Base-by-base conservation (phyloP, 495 filamentous ascomycete species). In the Penicillium cosmopolitanum region DNA sequence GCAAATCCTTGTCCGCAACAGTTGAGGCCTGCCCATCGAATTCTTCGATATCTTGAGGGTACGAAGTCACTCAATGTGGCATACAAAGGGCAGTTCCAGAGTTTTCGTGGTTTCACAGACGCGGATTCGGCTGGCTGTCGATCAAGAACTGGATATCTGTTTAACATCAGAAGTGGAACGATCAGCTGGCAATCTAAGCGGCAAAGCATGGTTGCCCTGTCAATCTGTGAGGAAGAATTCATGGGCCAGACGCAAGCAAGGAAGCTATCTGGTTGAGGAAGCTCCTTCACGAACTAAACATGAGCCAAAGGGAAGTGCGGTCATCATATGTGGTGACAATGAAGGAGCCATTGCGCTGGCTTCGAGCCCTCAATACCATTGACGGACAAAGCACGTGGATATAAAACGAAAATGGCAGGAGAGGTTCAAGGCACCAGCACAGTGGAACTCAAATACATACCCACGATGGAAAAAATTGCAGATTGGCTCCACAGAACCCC, bases 221-320 rank as follows among this genome's bases (percentile, higher is more conserved):
- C 70, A 16, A 72, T 58, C 46, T 72, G 58, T 43, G 70, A 80
- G 65, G 75, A 74, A 9, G 74, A 80, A 59, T 81, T 71, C 53
- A 63, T 79, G 4, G 71, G 51, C 25, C 44, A 64, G 31, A 75
- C 58, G 18, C 48, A 74, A 58, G 75, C 71, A 78, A 77, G 64
- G 76, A 80, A 62, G 66, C 72, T 5, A 67, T 79, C 31, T 78
- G 68, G 71, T 54, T 80, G 35, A 46, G 58, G 61, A 67, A 56
- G 38, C 58, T 77, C 8, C 65, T 75, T 16, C 60, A 66, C 44
- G 67, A 74, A 44, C 53, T 74, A n/a, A n/a, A n/a, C n/a, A n/a
- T n/a, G n/a, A n/a, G n/a, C n/a, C n/a, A n/a, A n/a, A n/a, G n/a
- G n/a, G n/a, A n/a, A n/a, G n/a, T n/a, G n/a, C n/a, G n/a, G n/a